phyloP scores from a whole-genome alignment of 1,284 basidiomycete species.

The Ganoderma lucidum region DNA sequence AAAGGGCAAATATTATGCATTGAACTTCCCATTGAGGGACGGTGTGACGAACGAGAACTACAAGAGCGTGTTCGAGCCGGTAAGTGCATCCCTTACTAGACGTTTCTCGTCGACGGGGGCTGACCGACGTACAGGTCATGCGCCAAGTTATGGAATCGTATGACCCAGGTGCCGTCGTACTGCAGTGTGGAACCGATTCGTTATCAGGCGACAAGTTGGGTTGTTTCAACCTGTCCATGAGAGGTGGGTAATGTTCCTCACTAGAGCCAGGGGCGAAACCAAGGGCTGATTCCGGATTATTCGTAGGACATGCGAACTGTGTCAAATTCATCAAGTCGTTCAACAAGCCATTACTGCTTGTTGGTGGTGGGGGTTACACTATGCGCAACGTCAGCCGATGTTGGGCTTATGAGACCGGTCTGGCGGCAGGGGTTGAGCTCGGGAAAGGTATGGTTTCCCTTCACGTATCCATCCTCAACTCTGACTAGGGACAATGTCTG shows the following conservation, averaged over 20 bases:
- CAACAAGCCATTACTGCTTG: constrained; percentile 89
- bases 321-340: constrained; percentile 98
- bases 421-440: constrained; percentile 95
- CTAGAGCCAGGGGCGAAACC: not conserved
- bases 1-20: constrained; percentile 92
- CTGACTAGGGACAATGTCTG: not conserved
- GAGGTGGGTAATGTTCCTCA: constrained; percentile 58
- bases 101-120: not conserved
- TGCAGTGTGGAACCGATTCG: constrained; percentile 99
- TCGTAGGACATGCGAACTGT: constrained; percentile 91
- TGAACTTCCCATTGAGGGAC: constrained; percentile 96
- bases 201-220: constrained; percentile 97
- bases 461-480: not conserved
- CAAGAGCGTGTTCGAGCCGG: constrained; percentile 95
- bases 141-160: constrained; percentile 96
- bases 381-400: constrained; percentile 97
- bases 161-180: constrained; percentile 93
- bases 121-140: constrained; percentile 76
- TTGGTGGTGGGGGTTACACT: constrained; percentile 98
- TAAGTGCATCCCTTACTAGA: constrained; percentile 48
- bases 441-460: constrained; percentile 65
- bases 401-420: constrained; percentile 98
- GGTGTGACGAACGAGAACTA: constrained; percentile 98
- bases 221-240: constrained; percentile 97
- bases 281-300: not conserved